Base-by-base conservation (phyloP, 1,139 yeast genomes). In the Diutina siamensis region DNA sequence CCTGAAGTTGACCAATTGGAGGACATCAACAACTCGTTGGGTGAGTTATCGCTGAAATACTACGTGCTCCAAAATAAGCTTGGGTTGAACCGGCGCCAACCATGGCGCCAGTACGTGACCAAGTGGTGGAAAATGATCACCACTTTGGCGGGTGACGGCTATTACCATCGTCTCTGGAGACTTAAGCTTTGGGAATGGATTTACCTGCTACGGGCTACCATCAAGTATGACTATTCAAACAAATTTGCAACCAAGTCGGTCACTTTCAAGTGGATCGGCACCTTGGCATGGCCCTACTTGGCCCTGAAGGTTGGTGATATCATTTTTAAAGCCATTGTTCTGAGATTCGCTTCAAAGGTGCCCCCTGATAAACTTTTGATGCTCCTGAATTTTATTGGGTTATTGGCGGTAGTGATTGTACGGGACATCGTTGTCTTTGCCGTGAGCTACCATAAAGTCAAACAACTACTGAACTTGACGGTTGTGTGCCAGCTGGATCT, bases 351-450 rank as follows among this genome's bases (percentile, higher is more conserved):
- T 51, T 50, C 45, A 46, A 53, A 44, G 7, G 46, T 62, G 13
- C 62, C 74, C 0, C 69, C 71, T 1, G 71, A 71, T 49, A 72
- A 71, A 46, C 54, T 63, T 15, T 50, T 59, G 19, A 64, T 74
- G 51, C 55, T 72, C n/a, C 59, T 74, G 33, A 76, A 74, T 50
- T 47, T 74, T 22, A 36, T 69, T 2, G 78, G 76, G 1, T 67
- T 76, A 49, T 51, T 60, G 9, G 47, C 57, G 2, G 70, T 67
- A 1, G 70, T 66, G 0, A 36, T 72, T 2, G 36, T 58, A 5
- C 69, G 73, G 46, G 80, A 75, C 49, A 45, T 63, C 22, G 49
- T 55, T 15, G 67, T 67, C 46, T 53, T 67, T 31, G 64, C 57
- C 48, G 48, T 70, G 46, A 57, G 64, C 34, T 52, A 53, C 45